A percentile compares a stretch with the other conserved stretches of the same genome.
phyloP scores from a whole-genome alignment of 2,329 filamentous ascomycete species.

The Trichophyton schoenleinii region DNA sequence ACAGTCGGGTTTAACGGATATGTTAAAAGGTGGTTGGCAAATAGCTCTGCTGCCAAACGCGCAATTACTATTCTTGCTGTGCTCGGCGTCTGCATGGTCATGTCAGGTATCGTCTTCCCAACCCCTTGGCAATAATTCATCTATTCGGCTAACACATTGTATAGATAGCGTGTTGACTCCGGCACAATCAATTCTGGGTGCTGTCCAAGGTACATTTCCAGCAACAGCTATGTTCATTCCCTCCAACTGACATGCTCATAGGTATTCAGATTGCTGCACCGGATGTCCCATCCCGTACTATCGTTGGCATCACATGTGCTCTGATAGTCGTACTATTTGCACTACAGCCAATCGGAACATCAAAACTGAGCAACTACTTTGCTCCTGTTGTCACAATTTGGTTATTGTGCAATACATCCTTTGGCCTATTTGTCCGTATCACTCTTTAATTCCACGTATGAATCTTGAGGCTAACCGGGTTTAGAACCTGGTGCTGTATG shows the following conservation, averaged over 20 bases:
- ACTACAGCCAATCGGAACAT: constrained; percentile 44
- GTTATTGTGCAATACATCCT: constrained; percentile 40
- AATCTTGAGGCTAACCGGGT: constrained; percentile 3
- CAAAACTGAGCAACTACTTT: constrained; percentile 30
- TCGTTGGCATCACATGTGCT: constrained; percentile 11
- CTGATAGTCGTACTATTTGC: constrained; percentile 39
- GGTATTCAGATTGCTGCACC: constrained; percentile 13
- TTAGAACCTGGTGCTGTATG: constrained; percentile 34
- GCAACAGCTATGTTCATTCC: neutral
- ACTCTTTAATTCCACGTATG: neutral
- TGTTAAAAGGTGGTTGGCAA: constrained; percentile 37
- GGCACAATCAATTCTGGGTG: constrained; percentile 45
- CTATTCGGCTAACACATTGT: neutral
- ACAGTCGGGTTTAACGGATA: constrained; percentile 27
- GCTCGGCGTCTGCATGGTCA: constrained; percentile 42
- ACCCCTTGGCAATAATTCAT: neutral
- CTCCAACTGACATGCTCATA: neutral
- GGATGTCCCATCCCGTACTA: constrained; percentile 8
- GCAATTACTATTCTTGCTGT: constrained; percentile 33
- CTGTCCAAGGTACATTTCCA: constrained; percentile 36
- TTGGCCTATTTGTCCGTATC: constrained; percentile 38
- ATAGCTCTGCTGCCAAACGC: constrained; percentile 33
- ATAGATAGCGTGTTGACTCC: constrained; percentile 44
- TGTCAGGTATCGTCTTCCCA: constrained; percentile 26
- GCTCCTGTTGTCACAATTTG: constrained; percentile 46